phyloP scores from a whole-genome alignment of 805 yeast species.

The Grigorovia transvaalensis region DNA sequence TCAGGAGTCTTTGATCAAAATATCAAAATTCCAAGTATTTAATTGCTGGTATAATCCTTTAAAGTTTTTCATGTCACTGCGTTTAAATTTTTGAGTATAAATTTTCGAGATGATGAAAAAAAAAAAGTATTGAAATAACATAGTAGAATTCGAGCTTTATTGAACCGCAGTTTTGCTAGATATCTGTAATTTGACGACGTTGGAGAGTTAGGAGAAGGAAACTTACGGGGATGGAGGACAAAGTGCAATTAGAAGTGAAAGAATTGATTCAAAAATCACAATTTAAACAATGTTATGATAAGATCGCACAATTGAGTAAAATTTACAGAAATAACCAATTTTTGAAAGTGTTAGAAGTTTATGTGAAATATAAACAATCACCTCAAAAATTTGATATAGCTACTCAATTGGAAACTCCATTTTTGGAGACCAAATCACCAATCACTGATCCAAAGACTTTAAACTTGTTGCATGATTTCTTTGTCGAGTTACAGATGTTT shows the following conservation, averaged over 20 bases:
- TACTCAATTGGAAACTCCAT: conserved; percentile 19
- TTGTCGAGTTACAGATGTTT: conserved; percentile 29
- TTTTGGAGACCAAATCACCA: conserved; percentile 13
- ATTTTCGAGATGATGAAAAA: no score
- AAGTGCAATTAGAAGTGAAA: conserved; percentile 27
- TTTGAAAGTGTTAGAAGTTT: conserved; percentile 31
- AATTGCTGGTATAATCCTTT: no score
- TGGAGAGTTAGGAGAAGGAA: no score
- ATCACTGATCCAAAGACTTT: conserved; percentile 42
- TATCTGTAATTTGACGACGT: no score
- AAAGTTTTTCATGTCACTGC: no score
- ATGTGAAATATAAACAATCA: conserved; percentile 23
- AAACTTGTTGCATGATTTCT: conserved; percentile 37
- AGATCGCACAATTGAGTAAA: conserved; percentile 32
- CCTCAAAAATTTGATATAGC: conserved; percentile 27
- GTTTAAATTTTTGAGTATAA: no score
- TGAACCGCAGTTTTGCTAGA: no score
- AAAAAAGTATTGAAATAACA: no score
- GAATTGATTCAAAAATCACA: conserved; percentile 44
- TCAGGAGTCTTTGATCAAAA: neutral
- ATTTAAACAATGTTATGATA: conserved; percentile 40
- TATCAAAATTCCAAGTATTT: no score
- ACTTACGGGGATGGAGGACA: conserved; percentile 7
- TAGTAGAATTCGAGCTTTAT: no score
- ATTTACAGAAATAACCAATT: conserved; percentile 50